phyloP scores from a whole-genome alignment of 768 basidiomycete genomes.

The Leucocoprinus birnbaumii region DNA sequence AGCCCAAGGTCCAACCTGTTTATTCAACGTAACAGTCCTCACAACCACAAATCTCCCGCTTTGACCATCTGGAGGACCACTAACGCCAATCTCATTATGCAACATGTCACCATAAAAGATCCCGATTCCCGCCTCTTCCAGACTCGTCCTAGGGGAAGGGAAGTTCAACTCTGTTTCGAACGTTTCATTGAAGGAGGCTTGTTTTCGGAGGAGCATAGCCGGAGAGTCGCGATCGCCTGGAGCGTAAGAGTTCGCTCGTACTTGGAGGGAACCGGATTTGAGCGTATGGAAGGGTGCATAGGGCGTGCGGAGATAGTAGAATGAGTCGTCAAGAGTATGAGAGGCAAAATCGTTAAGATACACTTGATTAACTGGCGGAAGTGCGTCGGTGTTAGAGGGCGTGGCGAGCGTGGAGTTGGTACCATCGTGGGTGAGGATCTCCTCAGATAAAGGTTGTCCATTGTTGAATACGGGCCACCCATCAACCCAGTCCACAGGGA shows the following conservation, averaged over 20 bases:
- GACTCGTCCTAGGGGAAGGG: conserved; percentile 19
- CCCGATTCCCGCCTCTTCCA: conserved; percentile 35
- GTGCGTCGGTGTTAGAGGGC: background rate
- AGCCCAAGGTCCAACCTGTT: conserved; percentile 33
- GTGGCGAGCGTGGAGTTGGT: background rate
- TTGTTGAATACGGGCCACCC: conserved; percentile 38
- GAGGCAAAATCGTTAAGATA: conserved; percentile 29
- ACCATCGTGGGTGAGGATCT: background rate
- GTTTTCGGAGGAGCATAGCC: conserved; percentile 34
- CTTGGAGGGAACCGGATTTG: conserved; percentile 25
- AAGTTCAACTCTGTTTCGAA: conserved; percentile 35
- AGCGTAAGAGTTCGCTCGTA: conserved; percentile 32
- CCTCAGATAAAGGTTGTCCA: conserved; percentile 22
- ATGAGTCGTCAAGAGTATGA: conserved; percentile 24
- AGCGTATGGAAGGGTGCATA: conserved; percentile 35
- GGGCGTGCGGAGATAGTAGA: conserved; percentile 37
- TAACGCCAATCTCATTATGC: conserved; percentile 35
- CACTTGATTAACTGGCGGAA: background rate
- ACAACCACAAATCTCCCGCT: conserved; percentile 24
- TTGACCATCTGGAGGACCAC: conserved; percentile 19
- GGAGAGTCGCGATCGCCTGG: conserved; percentile 35
- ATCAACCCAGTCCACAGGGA: conserved; percentile 35
- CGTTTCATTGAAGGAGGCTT: conserved; percentile 32
- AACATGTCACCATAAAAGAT: conserved; percentile 33
- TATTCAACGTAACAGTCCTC: conserved; percentile 25